Evolutionary conservation across 2,329 filamentous ascomycete species (phyloP).

Genomic region (Aureobasidium zeae): DNA sequence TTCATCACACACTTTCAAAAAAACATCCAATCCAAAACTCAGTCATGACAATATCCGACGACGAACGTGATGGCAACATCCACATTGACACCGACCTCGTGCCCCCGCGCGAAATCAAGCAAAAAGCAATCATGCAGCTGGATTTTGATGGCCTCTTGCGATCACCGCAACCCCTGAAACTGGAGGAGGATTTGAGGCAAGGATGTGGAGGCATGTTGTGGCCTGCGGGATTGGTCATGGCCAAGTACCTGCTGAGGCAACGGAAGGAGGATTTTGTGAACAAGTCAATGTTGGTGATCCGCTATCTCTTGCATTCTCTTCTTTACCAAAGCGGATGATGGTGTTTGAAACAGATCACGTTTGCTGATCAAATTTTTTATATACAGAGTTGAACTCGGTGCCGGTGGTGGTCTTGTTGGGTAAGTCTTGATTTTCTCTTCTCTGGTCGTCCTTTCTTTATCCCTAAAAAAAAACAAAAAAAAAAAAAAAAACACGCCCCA

Average conservation of each 20-base stretch:
- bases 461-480: too few species aligned
- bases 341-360: slow-evolving; percentile 1
- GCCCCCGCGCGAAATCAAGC: slow-evolving; percentile 43
- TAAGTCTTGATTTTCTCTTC: slow-evolving; percentile 27
- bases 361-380: slow-evolving; percentile 9
- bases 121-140: slow-evolving; percentile 42
- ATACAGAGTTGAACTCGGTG: slow-evolving; percentile 75
- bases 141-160: slow-evolving; percentile 65
- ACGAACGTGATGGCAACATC: slow-evolving; percentile 6
- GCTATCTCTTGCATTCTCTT: too few species aligned
- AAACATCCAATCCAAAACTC: not conserved
- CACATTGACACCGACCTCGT: slow-evolving; percentile 47
- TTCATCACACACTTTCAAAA: not conserved
- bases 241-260: slow-evolving; percentile 74
- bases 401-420: slow-evolving; percentile 80
- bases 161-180: slow-evolving; percentile 57
- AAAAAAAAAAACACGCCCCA: too few species aligned
- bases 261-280: slow-evolving; percentile 53
- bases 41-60: slow-evolving; percentile 7
- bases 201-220: slow-evolving; percentile 92
- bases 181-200: slow-evolving; percentile 76
- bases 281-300: slow-evolving; percentile 67
- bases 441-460: too few species aligned
- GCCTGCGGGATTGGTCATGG: slow-evolving; percentile 84
- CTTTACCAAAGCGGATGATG: slow-evolving; percentile 6